These are phyloP conservation scores for Vaccinium macrocarpon DNA, from an alignment of 148 eudicot genomes.

Conservation along the genomic window DNA sequence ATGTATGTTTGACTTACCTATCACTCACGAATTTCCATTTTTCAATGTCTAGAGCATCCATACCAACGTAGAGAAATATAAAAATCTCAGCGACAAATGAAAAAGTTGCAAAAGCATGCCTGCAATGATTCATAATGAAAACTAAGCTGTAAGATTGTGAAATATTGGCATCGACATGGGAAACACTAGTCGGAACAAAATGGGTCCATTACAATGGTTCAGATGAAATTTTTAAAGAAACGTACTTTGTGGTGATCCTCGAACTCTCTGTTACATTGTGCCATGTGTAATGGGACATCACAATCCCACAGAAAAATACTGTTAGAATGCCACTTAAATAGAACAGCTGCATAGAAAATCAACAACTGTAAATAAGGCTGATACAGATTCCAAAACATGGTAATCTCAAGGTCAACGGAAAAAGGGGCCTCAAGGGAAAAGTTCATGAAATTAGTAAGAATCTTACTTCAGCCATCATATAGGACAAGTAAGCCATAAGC, in stretches of 20 bases:
- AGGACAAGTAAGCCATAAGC: slow-evolving; percentile 86
- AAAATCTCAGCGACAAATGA: slow-evolving; percentile 79
- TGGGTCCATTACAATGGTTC: not conserved
- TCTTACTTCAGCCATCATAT: slow-evolving; percentile 80
- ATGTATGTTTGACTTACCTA: slow-evolving; percentile 38
- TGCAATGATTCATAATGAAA: slow-evolving; percentile 27
- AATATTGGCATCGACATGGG: not conserved
- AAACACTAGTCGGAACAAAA: not conserved
- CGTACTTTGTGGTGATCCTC: slow-evolving; percentile 78
- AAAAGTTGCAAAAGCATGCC: slow-evolving; percentile 87
- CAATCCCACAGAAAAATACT: slow-evolving; percentile 89
- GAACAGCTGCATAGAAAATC: slow-evolving; percentile 52
- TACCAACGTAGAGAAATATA: slow-evolving; percentile 38
- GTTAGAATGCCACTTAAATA: slow-evolving; percentile 84
- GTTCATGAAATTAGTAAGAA: not conserved
- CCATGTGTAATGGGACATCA: slow-evolving; percentile 95
- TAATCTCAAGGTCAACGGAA: slow-evolving; percentile 12
- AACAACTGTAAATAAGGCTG: not conserved
- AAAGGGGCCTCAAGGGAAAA: not conserved
- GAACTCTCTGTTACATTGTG: slow-evolving; percentile 84
- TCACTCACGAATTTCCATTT: slow-evolving; percentile 73
- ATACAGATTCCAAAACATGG: not conserved
- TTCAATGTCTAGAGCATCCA: slow-evolving; percentile 68
- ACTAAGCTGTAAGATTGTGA: not conserved
- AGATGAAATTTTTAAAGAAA: slow-evolving; percentile 12